phyloP scores from a whole-genome alignment of 202 grass and related monocot genomes.

The Schoenoplectus triqueter region DNA sequence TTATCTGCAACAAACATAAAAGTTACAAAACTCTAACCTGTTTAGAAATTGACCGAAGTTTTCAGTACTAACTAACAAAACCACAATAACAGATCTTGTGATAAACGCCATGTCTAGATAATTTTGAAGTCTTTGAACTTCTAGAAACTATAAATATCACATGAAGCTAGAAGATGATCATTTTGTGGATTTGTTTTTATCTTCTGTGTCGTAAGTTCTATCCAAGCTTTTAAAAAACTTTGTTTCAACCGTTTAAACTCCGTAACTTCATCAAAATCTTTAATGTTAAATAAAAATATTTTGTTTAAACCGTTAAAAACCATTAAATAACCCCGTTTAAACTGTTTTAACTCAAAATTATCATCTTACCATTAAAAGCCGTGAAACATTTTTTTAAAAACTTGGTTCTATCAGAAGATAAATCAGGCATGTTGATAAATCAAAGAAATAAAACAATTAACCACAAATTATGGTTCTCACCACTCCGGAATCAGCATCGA shows the following conservation, averaged over 20 bases:
- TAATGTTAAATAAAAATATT: too few species aligned
- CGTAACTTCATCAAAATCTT: too few species aligned
- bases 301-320: too few species aligned
- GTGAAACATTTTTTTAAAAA: too few species aligned
- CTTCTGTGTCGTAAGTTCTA: constrained; percentile 23
- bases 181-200: constrained; percentile 4
- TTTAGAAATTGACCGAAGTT: background rate
- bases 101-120: background rate
- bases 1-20: constrained; percentile 54
- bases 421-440: constrained; percentile 36
- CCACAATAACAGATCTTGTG: background rate
- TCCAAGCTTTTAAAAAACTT: too few species aligned
- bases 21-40: constrained; percentile 16
- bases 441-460: constrained; percentile 6
- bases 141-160: constrained; percentile 5
- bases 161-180: background rate
- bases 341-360: too few species aligned
- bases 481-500: constrained; percentile 79
- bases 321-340: too few species aligned
- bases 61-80: background rate
- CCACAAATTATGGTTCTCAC: constrained; percentile 55
- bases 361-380: too few species aligned
- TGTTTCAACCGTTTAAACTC: too few species aligned
- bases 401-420: constrained; percentile 37
- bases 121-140: background rate